Percentiles rank a stretch among this genome's conserved stretches.
Evolutionary conservation across 2,329 filamentous ascomycete species (phyloP).

Genomic region (Fusarium heterosporum): DNA sequence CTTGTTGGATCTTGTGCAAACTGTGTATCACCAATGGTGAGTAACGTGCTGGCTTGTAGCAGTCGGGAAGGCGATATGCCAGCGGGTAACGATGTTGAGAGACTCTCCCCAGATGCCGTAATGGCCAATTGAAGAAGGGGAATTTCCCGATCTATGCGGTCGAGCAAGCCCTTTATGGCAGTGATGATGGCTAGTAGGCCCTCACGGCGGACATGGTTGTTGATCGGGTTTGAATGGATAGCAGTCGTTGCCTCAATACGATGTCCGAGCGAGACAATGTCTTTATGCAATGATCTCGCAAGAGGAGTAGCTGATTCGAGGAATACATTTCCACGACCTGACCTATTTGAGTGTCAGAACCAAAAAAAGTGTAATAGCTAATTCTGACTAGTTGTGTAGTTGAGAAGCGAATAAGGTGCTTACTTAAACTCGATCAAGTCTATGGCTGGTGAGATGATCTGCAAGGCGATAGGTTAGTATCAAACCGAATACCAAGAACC

Average conservation of each 20-base stretch:
- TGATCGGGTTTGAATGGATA: constrained; percentile 64
- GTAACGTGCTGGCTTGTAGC: constrained; percentile 90
- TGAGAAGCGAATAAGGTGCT: constrained; percentile 41
- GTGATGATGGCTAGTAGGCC: constrained; percentile 77
- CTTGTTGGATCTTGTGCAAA: constrained; percentile 74
- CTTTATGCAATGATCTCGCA: constrained; percentile 83
- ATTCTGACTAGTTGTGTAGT: constrained; percentile 22
- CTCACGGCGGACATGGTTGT: constrained; percentile 61
- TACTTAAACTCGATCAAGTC: constrained; percentile 93
- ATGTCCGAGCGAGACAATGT: constrained; percentile 83
- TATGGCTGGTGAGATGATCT: constrained; percentile 90
- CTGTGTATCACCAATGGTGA: constrained; percentile 87
- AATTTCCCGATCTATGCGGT: constrained; percentile 88
- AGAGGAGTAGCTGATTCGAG: constrained; percentile 87
- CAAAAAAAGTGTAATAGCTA: constrained; percentile 10
- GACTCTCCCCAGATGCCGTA: constrained; percentile 88
- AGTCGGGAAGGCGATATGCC: constrained; percentile 91
- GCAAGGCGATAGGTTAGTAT: constrained; percentile 21
- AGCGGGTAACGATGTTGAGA: constrained; percentile 82
- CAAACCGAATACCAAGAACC: neutral
- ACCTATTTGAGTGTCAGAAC: constrained; percentile 51
- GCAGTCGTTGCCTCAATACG: constrained; percentile 77
- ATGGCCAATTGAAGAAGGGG: constrained; percentile 94
- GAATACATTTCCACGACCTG: constrained; percentile 64
- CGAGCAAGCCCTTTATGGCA: constrained; percentile 80